Base-by-base conservation (phyloP, 371 early-diverging fungal species). In the Zancudomyces culisetae region DNA sequence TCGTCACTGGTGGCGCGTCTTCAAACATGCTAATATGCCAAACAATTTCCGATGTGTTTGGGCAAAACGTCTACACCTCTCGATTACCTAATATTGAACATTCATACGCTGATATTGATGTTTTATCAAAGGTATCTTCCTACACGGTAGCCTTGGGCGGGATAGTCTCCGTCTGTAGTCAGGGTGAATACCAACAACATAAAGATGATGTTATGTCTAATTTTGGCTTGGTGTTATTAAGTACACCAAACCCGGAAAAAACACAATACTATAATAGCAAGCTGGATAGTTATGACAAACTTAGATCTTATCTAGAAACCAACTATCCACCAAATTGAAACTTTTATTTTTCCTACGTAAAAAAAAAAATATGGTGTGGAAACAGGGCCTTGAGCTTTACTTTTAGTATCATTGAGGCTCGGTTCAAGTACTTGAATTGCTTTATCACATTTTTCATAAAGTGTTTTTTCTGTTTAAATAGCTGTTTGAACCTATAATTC, bases 1-100 rank as follows among this genome's bases (percentile, higher is more conserved):
- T 83, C 21, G 79, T 78, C 2, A 79, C 82, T 0, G 89, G 89
- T 12, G 89, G 89, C 2, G 87, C 83, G 3, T 74, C 84, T 1
- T 65, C 62, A 0, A 87, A 83, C 60, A 27, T 49, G 1, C 57
- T 59, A 0, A 58, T 87, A 12, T 60, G 76, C 12, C 74, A 78
- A 35, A 59, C 79, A 0, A 52, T 85, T 2, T 75, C 85, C 0
- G 71, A 85, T 55, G 75, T 87, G 15, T 72, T 88, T 59, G 80
- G 79, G 0, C 66, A 76, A 0, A 70, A 73, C 1, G 82, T 85
- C 1, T 76, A 74, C 55, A 72, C 60, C 8, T 46, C 50, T n/a
- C 45, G 54, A 12, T 29, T 41, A 18, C 53, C 46, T 1, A 23
- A 3, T 23, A 6, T 21, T 10, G 13, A 3, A 15, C 3, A 6